Evolutionary conservation across 2,329 filamentous ascomycete genomes (phyloP), one percentile per base, ranked within the genome.

Genomic region (Fusarium torulosum): DNA sequence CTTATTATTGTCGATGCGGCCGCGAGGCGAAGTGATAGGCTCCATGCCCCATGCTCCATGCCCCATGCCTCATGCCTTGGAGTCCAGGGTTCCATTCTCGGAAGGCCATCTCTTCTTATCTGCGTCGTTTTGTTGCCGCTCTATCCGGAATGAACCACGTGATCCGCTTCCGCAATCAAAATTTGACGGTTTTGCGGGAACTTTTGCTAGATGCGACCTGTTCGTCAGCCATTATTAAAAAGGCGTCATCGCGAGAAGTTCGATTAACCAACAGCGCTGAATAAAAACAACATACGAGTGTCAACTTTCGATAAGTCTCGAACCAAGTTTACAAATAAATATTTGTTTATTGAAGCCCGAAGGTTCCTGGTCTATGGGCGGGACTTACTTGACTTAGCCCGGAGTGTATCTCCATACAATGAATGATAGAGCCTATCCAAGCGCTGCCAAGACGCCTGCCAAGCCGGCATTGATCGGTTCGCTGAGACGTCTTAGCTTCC

Each of bases 181-280:
- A 43, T 19, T 31, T 23, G 57, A 38, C 5, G 31, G 29, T 44
- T 17, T 20, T n/a, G 14, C 10, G 20, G 59, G 59, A 63, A 63
- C 59, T 63, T 63, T 63, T 63, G 59, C 38, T 63, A 6, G 21
- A 19, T 14, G 29, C 17, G 20, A 49, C 21, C 29, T 25, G n/a
- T 44, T 63, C 58, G 59, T 62, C 49, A 63, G 31, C 29, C 33
- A 49, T 50, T 38, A 20, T 49, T 13, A 17, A 49, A 46, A 62
- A 63, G 43, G 50, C 43, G 43, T 50, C 58, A 63, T 63, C 17
- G 4, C 17, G 7, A 41, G 23, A 29, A 10, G n/a, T 40, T 3
- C 1, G 4, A 11, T 11, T 3, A 19, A 9, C 35, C 7, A 37
- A n/a, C 17, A 37, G n/a, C 17, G 17, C 5, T 5, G 4, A 37